Evolutionary conservation across 202 grass and related monocot genomes (phyloP), one percentile per base, ranked within the genome.

Genomic region (Setaria italica): DNA sequence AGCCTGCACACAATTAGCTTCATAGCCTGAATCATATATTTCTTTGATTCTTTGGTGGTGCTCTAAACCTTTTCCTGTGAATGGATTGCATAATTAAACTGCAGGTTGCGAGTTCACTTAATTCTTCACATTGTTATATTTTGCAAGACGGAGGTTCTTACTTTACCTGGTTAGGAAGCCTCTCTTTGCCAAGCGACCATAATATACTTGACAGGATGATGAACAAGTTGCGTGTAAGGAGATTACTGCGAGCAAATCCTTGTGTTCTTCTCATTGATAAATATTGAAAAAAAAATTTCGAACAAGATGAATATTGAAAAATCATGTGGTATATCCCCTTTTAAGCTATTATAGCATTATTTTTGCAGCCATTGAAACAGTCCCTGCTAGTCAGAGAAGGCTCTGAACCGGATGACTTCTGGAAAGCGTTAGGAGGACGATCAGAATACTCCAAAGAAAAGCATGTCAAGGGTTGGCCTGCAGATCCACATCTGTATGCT

Each of bases 51-150:
- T 62, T 46, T 84, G 29, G 11, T 69, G 19, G 1, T 83, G 53
- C 78, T 79, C 41, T 73, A 73, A 82, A 64, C 35, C 5, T 65
- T 62, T 59, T 65, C n/a, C 29, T 68, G 8, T 7, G 20, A 34
- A 53, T 65, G 56, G 63, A 85, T 79, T 85, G 63, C 46, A 74
- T 54, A 80, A 85, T 55, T 72, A 53, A 65, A 85, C 30, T 85
- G 86, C 92, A 97, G 95, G 89, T 60, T 25, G 77, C 89, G 7
- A 83, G 82, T 89, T 95, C 92, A 58, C 87, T 97, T 45, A 97
- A 95, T 84, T 97, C 92, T 33, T 95, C 90, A 2, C 83, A 90
- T 29, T 93, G 89, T 75, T 97, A 97, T 78, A 97, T 97, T 84
- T 88, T 97, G 85, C 92, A 95, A 88, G 91, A 85, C 29, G 78